Base-by-base conservation (phyloP, 805 yeast species). In the Lipomyces orientalis region DNA sequence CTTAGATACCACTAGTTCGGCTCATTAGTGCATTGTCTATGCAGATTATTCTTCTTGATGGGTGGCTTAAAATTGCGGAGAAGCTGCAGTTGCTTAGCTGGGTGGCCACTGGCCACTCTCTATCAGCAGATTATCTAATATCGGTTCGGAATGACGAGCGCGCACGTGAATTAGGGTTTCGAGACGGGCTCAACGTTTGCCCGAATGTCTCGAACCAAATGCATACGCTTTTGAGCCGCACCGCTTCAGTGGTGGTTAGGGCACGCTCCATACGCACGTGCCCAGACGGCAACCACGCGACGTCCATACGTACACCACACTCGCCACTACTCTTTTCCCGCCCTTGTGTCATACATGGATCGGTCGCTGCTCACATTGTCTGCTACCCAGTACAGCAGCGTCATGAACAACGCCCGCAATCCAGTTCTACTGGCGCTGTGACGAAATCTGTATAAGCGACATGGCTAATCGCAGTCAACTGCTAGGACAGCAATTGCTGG, bases 401-500 rank as follows among this genome's bases (percentile, higher is more conserved):
- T 43, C 22, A 43, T 43, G 49, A 19, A 10, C 49, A 14, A 43
- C 22, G 10, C 19, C 49, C 19, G 49, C 49, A 43, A 43, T 16
- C 16, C 4, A 43, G 8, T 43, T 43, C 49, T 43, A 43, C 49
- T 43, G 49, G 16, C 49, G 22, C 10, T 6, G 49, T n/a, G 49
- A 43, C 49, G 9, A 43, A 43, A 19, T 6, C 8, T 16, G 19
- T 8, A 16, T 7, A 43, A 43, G 8, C n/a, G n/a, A n/a, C n/a
- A 43, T 43, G 49, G 4, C 49, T n/a, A 14, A n/a, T n/a, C 22
- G 10, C 22, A 43, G 49, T 19, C 22, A 43, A 19, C 22, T n/a
- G 49, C 49, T 43, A 19, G 22, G 22, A n/a, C 49, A 43, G 22
- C 49, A 43, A 43, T 12, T 52, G 37, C 52, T 60, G 25, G 64